phyloP scores from a whole-genome alignment of 331 rosid species.

The Phaseolus coccineus region DNA sequence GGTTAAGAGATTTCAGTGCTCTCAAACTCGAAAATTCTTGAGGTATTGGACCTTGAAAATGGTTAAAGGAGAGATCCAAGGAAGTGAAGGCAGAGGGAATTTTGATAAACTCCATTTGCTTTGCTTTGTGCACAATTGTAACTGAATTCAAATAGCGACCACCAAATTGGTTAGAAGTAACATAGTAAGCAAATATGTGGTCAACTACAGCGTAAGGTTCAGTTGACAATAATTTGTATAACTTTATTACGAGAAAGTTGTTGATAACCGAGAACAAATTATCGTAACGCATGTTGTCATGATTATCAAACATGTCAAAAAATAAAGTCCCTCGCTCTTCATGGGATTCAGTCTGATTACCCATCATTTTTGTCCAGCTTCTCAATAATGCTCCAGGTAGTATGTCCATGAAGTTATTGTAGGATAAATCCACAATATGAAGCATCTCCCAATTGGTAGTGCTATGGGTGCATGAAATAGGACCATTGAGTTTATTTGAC shows the following conservation, averaged over 20 bases:
- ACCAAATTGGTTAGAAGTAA: conserved; percentile 11
- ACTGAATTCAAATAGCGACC: conserved; percentile 27
- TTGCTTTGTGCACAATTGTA: conserved; percentile 3
- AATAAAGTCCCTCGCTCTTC: neutral
- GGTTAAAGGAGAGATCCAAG: conserved; percentile 58
- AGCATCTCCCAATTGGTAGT: conserved; percentile 45
- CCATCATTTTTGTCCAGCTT: conserved; percentile 30
- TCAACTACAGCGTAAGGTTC: conserved; percentile 5
- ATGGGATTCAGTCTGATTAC: neutral
- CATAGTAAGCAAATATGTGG: conserved; percentile 19
- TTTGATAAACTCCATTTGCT: neutral
- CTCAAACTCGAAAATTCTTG: conserved; percentile 37
- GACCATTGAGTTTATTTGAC: conserved; percentile 27
- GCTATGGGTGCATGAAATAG: neutral
- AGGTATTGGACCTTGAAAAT: conserved; percentile 55
- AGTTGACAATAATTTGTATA: neutral
- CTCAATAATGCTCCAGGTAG: conserved; percentile 4
- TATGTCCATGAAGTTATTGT: neutral
- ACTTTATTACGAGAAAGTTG: neutral
- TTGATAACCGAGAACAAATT: neutral
- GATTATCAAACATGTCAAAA: conserved; percentile 27
- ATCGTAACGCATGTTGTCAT: neutral
- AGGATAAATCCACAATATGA: conserved; percentile 50
- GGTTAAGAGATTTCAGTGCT: conserved; percentile 49
- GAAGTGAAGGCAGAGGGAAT: conserved; percentile 1